Percentiles rank a stretch among this genome's conserved stretches.
Conservation (phyloP, 257 asterid genomes). For the Apocynum venetum region DNA sequence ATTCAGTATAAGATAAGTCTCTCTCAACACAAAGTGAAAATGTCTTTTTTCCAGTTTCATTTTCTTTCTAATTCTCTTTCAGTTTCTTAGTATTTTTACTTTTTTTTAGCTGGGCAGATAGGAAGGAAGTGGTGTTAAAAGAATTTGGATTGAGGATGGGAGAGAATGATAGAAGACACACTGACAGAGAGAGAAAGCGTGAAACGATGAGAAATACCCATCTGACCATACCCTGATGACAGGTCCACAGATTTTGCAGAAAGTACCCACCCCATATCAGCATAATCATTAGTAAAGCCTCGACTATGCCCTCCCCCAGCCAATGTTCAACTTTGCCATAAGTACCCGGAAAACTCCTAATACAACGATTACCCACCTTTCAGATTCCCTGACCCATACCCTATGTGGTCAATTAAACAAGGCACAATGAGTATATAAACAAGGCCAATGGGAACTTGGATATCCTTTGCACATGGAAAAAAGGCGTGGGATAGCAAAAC, state of each 20-base stretch:
- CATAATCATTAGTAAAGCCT: not conserved
- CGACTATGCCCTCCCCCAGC: not conserved
- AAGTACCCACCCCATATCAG: not conserved
- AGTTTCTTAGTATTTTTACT: not conserved
- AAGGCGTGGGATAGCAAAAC: slow-evolving; percentile 31
- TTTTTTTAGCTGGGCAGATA: not conserved
- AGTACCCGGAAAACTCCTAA: not conserved
- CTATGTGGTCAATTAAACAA: slow-evolving; percentile 32
- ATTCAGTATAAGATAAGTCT: not conserved
- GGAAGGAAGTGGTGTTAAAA: not conserved
- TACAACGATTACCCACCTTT: slow-evolving; percentile 23
- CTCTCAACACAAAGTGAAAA: not conserved
- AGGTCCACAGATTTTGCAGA: not conserved
- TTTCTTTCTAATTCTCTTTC: not conserved
- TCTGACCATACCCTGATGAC: not conserved
- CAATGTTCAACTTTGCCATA: not conserved
- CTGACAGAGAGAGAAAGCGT: too few relatives aligned
- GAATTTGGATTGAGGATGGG: not conserved
- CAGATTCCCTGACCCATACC: slow-evolving; percentile 33
- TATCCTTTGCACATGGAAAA: slow-evolving; percentile 21
- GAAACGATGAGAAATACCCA: not conserved
- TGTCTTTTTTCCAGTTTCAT: not conserved
- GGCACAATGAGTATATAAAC: not conserved
- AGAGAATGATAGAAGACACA: not conserved
- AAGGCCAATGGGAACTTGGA: not conserved